Evolutionary conservation across 2,329 filamentous ascomycete species (phyloP), one percentile per base, ranked within the genome.

Genomic region (Geoglossum cookeanum): DNA sequence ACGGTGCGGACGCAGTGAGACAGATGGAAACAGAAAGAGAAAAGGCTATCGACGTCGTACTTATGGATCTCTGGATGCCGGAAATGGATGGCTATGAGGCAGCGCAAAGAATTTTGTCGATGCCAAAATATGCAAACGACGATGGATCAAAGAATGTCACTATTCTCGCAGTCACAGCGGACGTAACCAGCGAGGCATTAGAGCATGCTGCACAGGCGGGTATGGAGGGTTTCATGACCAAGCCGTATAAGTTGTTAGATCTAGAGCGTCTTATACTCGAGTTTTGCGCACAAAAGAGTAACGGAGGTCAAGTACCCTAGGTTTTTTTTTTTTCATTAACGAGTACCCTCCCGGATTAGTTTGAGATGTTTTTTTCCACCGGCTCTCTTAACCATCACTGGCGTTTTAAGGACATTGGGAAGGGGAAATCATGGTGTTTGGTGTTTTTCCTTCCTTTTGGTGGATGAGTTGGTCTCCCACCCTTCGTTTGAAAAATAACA

Each of bases 61-160:
- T 86, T 48, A 87, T 87, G 83, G 83, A 87, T 67, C 74, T 87
- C 8, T 87, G 83, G 83, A 87, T 87, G 81, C 83, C 83, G 0
- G 73, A 80, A 61, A 81, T 86, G 73, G 83, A 86, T 64, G 83
- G 83, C 1, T 86, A 84, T 61, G 78, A 85, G 64, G 83, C 83
- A 1, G 79, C 83, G 0, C 74, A 78, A 62, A 71, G 73, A 52
- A 87, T 87, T 48, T 68, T 84, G 9, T 32, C 44, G 8, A 49
- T 57, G 29, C 44, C 44, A 5, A 57, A 33, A 39, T 33, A 49
- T 33, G 13, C 39, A 17, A 39, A 33, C n/a, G 45, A 33, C 11
- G 33, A 33, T 15, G 47, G 42, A n/a, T 32, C 44, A 22, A 59
- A 37, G 59, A 58, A 45, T 1, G 70, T 73, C 47, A 72, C 73